Base-by-base conservation (phyloP, 2,329 filamentous ascomycete genomes). In the Fusarium azukiicola region DNA sequence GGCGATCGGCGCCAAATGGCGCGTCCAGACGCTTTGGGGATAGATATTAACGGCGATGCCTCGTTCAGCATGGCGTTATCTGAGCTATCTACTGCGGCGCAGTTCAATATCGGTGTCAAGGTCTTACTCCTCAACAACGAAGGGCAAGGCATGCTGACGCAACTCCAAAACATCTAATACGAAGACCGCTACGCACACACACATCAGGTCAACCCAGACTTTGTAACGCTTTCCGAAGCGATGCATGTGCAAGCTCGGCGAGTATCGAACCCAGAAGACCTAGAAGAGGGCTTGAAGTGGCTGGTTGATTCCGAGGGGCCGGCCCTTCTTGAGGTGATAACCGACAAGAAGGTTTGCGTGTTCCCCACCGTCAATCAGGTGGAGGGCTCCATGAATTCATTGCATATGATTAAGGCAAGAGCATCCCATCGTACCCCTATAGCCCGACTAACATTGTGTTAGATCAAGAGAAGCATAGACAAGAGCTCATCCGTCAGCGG, bases 31-130 rank as follows among this genome's bases (percentile, higher is more conserved):
- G 94, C 96, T 76, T 93, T 98, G 64, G 97, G 99, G 75, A 94
- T 99, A 74, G 97, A 99, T 87, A 98, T 99, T 84, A 98, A 99
- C 86, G 98, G 98, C 77, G 98, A 99, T 86, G 98, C 97, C 19
- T 99, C 97, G 6, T 99, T 99, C 91, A 96, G 96, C 91, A 99
- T 99, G 98, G 99, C 98, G 10, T 92, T 99, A 74, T 99, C 97
- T 2, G 98, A 99, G 89, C 94, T 99, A 69, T 96, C 96, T 61
- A 99, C 97, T 3, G 97, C 97, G 49, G 94, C 96, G 12, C 97
- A 99, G 89, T 99, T 99, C 91, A 96, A 98, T 89, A 98, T 99
- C 86, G 97, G 96, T 80, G 95, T 98, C 87, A 99, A 99, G 92
- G 92, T 99, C 75, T 96, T 99, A 82, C 91, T 99, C 40, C 88